These are phyloP conservation scores for Acanthamoeba lenticulata DNA, from an alignment of 208 protist genomes.

Conservation along the genomic window DNA sequence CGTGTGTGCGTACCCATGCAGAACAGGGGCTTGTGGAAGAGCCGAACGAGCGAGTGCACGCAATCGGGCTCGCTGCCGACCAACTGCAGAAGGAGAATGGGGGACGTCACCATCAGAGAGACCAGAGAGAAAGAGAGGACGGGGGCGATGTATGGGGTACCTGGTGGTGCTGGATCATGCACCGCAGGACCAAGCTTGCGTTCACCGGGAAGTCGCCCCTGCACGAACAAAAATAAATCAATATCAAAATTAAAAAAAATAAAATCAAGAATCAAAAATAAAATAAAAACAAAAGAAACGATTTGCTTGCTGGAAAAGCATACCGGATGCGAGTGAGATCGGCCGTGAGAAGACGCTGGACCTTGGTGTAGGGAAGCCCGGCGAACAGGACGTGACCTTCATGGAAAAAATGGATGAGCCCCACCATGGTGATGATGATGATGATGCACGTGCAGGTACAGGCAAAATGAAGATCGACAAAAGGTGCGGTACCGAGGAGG, in stretches of 20 bases:
- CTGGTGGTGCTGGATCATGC: conserved; percentile 73
- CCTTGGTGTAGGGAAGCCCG: conserved; percentile 91
- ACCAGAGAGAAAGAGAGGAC: conserved; percentile 28
- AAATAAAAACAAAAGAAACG: not conserved
- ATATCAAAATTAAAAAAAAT: not conserved
- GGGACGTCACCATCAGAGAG: not conserved
- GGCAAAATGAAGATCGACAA: no score
- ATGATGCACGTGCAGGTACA: no score
- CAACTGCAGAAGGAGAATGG: not conserved
- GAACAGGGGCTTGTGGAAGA: conserved; percentile 20
- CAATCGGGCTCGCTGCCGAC: not conserved
- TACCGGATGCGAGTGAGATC: conserved; percentile 87
- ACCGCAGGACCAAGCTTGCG: conserved; percentile 89
- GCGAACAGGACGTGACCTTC: conserved; percentile 94
- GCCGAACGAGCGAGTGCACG: not conserved
- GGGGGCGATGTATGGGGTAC: not conserved
- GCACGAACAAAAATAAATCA: not conserved
- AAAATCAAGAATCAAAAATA: not conserved
- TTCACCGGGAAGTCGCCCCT: conserved; percentile 93
- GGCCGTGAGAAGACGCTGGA: conserved; percentile 92
- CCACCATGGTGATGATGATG: not conserved
- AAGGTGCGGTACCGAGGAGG: conserved; percentile 85
- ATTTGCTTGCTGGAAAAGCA: conserved; percentile 72
- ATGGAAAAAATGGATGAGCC: not conserved
- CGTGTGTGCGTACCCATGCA: conserved; percentile 4